phyloP scores from a whole-genome alignment of 495 filamentous ascomycete species.

The Daldinia loculata region DNA sequence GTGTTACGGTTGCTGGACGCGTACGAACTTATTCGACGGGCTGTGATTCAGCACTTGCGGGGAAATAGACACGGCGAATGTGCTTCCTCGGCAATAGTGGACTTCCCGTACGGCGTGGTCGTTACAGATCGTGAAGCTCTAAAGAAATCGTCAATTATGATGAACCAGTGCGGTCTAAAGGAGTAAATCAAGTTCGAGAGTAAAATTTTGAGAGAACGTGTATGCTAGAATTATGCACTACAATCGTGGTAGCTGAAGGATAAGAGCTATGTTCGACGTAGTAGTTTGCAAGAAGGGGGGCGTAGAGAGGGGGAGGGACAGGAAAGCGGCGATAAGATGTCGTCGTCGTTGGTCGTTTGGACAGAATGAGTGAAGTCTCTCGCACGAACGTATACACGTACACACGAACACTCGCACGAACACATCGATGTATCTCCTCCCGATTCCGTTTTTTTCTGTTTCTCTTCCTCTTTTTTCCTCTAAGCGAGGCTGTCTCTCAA shows the following conservation, averaged over 20 bases:
- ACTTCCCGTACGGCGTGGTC: constrained; percentile 39
- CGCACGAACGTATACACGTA: constrained; percentile 36
- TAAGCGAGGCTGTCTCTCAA: constrained; percentile 45
- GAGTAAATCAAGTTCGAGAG: constrained; percentile 32
- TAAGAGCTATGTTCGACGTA: constrained; percentile 15
- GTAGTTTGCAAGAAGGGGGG: constrained; percentile 19
- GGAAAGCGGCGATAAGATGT: constrained; percentile 31
- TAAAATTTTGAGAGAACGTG: constrained; percentile 8
- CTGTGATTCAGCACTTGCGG: constrained; percentile 29
- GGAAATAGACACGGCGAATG: constrained; percentile 27
- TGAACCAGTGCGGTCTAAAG: constrained; percentile 15
- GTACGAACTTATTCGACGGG: constrained; percentile 27
- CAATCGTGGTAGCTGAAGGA: constrained; percentile 21
- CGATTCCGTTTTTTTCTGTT: constrained; percentile 18
- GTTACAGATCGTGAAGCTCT: constrained; percentile 40
- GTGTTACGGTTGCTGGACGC: constrained; percentile 23
- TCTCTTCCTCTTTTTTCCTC: constrained; percentile 15
- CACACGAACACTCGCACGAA: constrained; percentile 24
- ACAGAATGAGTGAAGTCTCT: constrained; percentile 36
- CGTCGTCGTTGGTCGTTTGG: constrained; percentile 42
- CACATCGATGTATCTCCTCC: constrained; percentile 26
- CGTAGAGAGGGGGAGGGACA: constrained; percentile 5
- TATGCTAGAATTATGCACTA: constrained; percentile 17
- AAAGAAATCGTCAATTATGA: constrained; percentile 35
- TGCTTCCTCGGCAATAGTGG: constrained; percentile 23